Evolutionary conservation across 1,284 basidiomycete genomes (phyloP).

Genomic region (Testicularia cyperi): DNA sequence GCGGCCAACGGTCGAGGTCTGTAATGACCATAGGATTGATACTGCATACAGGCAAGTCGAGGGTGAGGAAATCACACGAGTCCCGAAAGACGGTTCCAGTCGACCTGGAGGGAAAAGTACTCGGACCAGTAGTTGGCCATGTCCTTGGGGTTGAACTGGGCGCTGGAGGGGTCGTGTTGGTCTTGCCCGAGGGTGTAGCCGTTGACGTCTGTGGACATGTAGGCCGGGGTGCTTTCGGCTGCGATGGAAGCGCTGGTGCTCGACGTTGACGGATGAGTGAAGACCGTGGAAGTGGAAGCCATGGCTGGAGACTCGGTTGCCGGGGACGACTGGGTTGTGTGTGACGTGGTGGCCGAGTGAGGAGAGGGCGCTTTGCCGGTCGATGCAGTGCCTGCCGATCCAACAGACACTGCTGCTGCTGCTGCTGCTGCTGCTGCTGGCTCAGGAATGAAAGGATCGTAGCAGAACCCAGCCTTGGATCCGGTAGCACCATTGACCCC

Average conservation of each 20-base stretch:
- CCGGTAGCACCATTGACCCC: neutral
- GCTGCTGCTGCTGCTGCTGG: no score
- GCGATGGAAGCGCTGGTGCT: no score
- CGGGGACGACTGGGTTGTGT: no score
- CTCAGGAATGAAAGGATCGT: conserved; percentile 30
- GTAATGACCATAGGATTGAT: no score
- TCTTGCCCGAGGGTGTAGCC: neutral
- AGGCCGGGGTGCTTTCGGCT: neutral
- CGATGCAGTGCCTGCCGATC: no score
- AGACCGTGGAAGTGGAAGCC: neutral
- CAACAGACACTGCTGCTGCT: no score
- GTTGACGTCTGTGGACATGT: neutral
- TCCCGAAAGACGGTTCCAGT: conserved; percentile 32
- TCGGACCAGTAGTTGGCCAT: conserved; percentile 34
- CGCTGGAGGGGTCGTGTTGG: neutral
- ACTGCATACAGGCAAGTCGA: no score
- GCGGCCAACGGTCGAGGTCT: no score
- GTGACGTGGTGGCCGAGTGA: no score
- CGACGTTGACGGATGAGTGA: neutral
- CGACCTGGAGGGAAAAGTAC: conserved; percentile 29
- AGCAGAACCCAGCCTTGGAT: conserved; percentile 9
- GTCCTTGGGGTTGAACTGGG: conserved; percentile 25
- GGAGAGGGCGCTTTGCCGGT: no score
- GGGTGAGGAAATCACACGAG: conserved; percentile 6
- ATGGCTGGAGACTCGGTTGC: neutral